Evolutionary conservation across 108 stramenopile genomes (phyloP), one percentile per base, ranked within the genome.

Genomic region (Nitzschia sp.): DNA sequence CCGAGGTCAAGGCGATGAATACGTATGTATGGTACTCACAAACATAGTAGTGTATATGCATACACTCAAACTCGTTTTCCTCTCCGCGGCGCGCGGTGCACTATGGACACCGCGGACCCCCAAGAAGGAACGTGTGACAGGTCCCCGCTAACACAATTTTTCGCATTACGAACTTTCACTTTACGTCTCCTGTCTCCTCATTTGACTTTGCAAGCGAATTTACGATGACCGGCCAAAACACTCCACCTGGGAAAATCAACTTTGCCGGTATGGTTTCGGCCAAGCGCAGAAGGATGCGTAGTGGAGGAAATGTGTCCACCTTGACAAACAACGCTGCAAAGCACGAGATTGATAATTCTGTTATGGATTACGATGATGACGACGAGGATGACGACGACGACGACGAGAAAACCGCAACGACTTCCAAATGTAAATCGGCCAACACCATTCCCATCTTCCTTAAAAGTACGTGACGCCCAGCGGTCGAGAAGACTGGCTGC

Each of bases 381-480:
- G 74, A 47, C 35, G 48, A 36, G 32, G 66, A 66, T 21, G 79
- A 65, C 35, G 48, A 36, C 34, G 66, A 66, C 21, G 79, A 65
- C 35, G 71, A 70, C 21, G 82, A 82, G 42, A 78, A 74, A 45
- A 65, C 59, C 35, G 65, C 49, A 1, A 66, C 80, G 47, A 84
- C 83, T 6, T 81, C 80, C 18, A 85, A 77, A 61, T 85, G 80
- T 76, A 85, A 85, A 62, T 80, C 80, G 26, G 76, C 78, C 25
- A 79, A 67, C 19, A 85, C 85, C 11, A 88, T 90, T 46, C 93
- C 93, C 21, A 89, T 94, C 74, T 94, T 94, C 61, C 80, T 94
- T 36, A 90, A 91, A 71, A 94, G 83, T 85, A 54, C 78, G 83
- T 79, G 3, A 27, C 32, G 32, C 19, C n/a, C n/a, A n/a, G n/a